These are phyloP conservation scores for Colletotrichum neosansevieriae DNA, from an alignment of 2,329 filamentous ascomycete species.

Conservation along the genomic window DNA sequence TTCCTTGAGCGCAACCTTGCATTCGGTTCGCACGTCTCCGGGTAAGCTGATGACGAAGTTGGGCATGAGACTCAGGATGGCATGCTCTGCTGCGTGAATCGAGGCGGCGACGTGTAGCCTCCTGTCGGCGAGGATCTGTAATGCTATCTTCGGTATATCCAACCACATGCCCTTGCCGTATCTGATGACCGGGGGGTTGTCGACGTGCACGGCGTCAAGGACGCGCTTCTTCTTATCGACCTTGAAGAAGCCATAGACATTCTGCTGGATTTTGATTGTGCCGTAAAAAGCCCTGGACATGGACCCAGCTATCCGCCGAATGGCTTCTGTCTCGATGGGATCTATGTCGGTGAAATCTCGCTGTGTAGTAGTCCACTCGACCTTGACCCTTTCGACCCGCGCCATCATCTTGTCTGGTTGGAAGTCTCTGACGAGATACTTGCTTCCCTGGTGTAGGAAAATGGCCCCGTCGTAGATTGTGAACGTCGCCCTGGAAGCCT, in stretches of 20 bases:
- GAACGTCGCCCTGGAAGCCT: conserved; percentile 93
- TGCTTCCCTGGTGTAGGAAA: conserved; percentile 95
- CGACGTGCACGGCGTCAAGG: conserved; percentile 90
- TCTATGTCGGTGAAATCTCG: conserved; percentile 96
- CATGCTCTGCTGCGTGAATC: conserved; percentile 96
- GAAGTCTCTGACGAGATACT: conserved; percentile 92
- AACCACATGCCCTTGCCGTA: conserved; percentile 95
- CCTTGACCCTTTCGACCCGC: conserved; percentile 87
- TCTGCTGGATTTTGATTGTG: conserved; percentile 84
- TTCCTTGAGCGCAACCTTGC: conserved; percentile 90
- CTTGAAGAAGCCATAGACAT: conserved; percentile 98
- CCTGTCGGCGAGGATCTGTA: conserved; percentile 80
- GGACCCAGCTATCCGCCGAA: conserved; percentile 75
- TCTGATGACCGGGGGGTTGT: conserved; percentile 90
- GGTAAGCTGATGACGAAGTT: conserved; percentile 92
- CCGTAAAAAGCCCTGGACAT: conserved; percentile 85
- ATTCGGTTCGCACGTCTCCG: conserved; percentile 93
- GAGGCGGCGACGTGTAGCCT: conserved; percentile 86
- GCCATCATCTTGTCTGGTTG: conserved; percentile 84
- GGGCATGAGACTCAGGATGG: conserved; percentile 86
- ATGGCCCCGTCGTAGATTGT: conserved; percentile 97
- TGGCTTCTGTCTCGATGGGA: conserved; percentile 90
- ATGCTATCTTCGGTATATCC: conserved; percentile 82
- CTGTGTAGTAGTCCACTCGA: conserved; percentile 95
- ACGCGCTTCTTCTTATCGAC: conserved; percentile 88